Conservation (phyloP, 176 grass and related monocot species). For the Zizania latifolia region DNA sequence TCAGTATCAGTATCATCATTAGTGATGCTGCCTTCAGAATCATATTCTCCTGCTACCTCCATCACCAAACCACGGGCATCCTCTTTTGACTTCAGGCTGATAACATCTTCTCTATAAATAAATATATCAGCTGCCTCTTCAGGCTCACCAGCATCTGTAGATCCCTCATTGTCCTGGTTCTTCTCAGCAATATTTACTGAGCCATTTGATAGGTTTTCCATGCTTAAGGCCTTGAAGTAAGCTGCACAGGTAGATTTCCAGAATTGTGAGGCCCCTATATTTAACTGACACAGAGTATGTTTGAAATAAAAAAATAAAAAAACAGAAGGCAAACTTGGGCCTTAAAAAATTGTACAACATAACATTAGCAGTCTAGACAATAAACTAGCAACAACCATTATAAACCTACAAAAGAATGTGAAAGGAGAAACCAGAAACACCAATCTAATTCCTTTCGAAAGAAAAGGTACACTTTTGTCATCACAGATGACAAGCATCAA, state of each 20-base stretch:
- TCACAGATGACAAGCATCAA: not conserved
- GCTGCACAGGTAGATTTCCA: not conserved
- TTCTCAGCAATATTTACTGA: conserved; percentile 15
- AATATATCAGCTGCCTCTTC: conserved; percentile 37
- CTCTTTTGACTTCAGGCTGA: conserved; percentile 48
- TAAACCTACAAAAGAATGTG: not conserved
- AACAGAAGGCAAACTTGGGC: not conserved
- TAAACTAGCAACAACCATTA: not conserved
- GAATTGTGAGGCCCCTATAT: not conserved
- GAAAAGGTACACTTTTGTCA: not conserved
- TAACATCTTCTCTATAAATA: conserved; percentile 83
- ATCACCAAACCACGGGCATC: conserved; percentile 63
- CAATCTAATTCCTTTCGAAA: not conserved
- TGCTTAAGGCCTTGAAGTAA: conserved; percentile 30
- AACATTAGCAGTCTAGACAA: not conserved
- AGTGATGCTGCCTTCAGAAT: conserved; percentile 75
- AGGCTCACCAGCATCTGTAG: conserved; percentile 14
- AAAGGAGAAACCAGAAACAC: not conserved
- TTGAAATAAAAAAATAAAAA: conserved; percentile 7
- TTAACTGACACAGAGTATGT: conserved; percentile 21
- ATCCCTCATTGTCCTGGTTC: conserved; percentile 21
- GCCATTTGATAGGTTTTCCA: conserved; percentile 36
- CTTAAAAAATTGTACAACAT: not conserved
- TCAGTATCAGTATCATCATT: conserved; percentile 60
- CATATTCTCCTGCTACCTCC: conserved; percentile 80